These are phyloP conservation scores for Corrigiola litoralis DNA, from an alignment of 179 eudicot species.

Conservation along the genomic window DNA sequence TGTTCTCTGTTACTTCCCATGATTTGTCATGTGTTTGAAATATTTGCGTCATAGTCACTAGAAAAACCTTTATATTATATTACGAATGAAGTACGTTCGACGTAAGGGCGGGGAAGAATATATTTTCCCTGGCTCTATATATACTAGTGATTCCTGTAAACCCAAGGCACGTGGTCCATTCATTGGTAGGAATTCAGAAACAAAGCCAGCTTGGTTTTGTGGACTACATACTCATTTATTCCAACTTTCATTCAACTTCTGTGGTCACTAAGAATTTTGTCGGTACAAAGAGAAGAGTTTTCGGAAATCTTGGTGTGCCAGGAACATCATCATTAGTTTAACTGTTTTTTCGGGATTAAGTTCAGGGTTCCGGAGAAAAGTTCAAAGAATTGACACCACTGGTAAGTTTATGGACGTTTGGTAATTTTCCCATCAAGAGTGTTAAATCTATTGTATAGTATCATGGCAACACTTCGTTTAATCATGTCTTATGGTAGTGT, in stretches of 20 bases:
- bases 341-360: not conserved
- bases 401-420: not conserved
- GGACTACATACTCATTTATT: not conserved
- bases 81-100: not conserved
- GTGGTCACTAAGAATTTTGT: not conserved
- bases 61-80: not conserved
- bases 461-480: too few relatives aligned
- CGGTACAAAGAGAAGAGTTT: not conserved
- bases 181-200: not conserved
- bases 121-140: not conserved
- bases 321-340: not conserved
- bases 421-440: too few relatives aligned
- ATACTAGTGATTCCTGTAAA: not conserved
- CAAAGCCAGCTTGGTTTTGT: constrained; percentile 1
- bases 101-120: not conserved
- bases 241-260: not conserved
- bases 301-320: not conserved
- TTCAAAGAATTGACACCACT: not conserved
- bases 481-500: too few relatives aligned
- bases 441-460: too few relatives aligned
- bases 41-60: not conserved
- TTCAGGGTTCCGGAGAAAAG: too few relatives aligned
- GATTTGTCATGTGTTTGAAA: not conserved
- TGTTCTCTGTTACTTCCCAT: not conserved
- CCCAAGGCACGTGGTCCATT: constrained; percentile 6